Conservation (phyloP, 2,329 filamentous ascomycete species). For the Fusarium verrucosum region DNA sequence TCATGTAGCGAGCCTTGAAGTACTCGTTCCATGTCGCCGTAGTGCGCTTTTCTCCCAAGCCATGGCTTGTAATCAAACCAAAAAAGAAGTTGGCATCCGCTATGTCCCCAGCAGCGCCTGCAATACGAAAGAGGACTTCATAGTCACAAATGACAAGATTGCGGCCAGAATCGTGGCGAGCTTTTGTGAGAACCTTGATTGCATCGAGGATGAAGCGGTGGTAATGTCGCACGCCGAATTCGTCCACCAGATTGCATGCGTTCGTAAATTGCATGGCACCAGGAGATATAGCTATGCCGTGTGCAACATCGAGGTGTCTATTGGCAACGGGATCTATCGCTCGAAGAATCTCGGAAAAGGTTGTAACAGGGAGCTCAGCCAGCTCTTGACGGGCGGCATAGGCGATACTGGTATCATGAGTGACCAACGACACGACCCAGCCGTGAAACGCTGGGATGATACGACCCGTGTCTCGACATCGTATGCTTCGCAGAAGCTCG, state of each 20-base stretch:
- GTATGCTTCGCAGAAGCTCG: constrained; percentile 47
- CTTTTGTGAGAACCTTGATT: constrained; percentile 48
- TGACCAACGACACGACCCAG: constrained; percentile 43
- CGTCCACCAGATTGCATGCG: constrained; percentile 51
- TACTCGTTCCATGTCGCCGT: constrained; percentile 56
- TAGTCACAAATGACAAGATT: constrained; percentile 54
- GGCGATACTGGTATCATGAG: constrained; percentile 30
- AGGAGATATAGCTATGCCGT: constrained; percentile 51
- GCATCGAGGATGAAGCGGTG: constrained; percentile 52
- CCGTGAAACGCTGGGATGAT: constrained; percentile 42
- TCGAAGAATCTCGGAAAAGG: constrained; percentile 71
- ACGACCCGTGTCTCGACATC: constrained; percentile 39
- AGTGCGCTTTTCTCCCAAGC: constrained; percentile 46
- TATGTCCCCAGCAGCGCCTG: constrained; percentile 56
- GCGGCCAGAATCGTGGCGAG: constrained; percentile 45
- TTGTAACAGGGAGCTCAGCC: constrained; percentile 58
- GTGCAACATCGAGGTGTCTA: constrained; percentile 58
- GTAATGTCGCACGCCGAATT: constrained; percentile 56
- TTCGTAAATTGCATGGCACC: constrained; percentile 55
- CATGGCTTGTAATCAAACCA: constrained; percentile 41
- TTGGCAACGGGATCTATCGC: constrained; percentile 67
- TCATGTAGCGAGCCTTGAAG: constrained; percentile 58
- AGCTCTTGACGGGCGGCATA: constrained; percentile 46
- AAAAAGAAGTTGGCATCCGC: constrained; percentile 49
- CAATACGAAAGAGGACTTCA: constrained; percentile 56